phyloP scores from a whole-genome alignment of 2,329 filamentous ascomycete genomes.

The Calonectria montana region DNA sequence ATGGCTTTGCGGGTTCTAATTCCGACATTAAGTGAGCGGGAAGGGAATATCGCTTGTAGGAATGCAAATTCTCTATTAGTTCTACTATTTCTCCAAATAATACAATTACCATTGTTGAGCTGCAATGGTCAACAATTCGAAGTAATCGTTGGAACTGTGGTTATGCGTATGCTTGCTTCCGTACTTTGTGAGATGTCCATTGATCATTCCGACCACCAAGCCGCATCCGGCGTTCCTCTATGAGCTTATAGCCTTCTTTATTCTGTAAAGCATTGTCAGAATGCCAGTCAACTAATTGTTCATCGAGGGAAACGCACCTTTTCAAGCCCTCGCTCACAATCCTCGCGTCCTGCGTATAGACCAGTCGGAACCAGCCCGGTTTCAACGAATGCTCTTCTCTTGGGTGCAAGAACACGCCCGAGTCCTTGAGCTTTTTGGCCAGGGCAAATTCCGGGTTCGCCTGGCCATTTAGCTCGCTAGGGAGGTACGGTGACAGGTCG shows the following conservation, averaged over 20 bases:
- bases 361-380: constrained; percentile 65
- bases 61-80: no score
- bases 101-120: no score
- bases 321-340: constrained; percentile 51
- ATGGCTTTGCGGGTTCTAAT: no score
- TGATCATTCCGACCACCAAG: no score
- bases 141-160: no score
- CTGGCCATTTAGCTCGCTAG: constrained; percentile 41
- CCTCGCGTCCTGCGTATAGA: constrained; percentile 57
- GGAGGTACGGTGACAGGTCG: constrained; percentile 59
- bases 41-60: no score
- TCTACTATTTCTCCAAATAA: no score
- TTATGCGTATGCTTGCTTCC: neutral
- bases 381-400: constrained; percentile 58
- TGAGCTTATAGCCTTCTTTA: neutral
- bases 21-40: no score
- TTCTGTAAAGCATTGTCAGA: neutral
- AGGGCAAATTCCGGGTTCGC: constrained; percentile 56
- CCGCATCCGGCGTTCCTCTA: neutral
- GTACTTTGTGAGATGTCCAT: no score
- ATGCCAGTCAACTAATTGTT: neutral
- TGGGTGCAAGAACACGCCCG: constrained; percentile 62
- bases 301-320: constrained; percentile 36
- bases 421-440: constrained; percentile 54
- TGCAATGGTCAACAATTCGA: no score